phyloP scores from a whole-genome alignment of 257 asterid genomes.

The Rehmannia glutinosa region DNA sequence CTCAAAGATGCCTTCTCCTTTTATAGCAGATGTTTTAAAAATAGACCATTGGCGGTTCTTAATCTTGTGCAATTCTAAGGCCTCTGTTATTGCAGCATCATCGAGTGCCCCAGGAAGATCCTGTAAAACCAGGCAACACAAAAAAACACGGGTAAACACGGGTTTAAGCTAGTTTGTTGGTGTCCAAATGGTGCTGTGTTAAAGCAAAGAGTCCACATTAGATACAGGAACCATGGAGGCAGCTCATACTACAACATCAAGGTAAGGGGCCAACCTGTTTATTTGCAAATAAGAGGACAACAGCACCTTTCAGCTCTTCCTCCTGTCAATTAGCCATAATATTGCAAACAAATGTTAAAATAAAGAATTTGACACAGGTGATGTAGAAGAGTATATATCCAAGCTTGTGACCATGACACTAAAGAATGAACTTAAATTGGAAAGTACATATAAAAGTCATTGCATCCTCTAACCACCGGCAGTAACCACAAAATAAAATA shows the following conservation, averaged over 20 bases:
- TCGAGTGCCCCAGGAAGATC: slow-evolving; percentile 99
- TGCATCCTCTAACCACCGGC: background rate
- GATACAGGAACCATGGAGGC: too few species aligned
- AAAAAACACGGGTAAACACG: background rate
- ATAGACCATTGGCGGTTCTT: slow-evolving; percentile 94
- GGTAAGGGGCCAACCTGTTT: slow-evolving; percentile 26
- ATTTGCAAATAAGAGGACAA: slow-evolving; percentile 43
- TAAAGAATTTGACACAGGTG: background rate
- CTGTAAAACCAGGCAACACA: slow-evolving; percentile 32
- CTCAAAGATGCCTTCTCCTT: slow-evolving; percentile 96
- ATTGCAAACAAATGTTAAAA: background rate
- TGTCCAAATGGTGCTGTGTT: background rate
- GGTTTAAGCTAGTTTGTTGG: slow-evolving; percentile 8
- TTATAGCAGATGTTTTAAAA: slow-evolving; percentile 88
- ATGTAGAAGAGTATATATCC: background rate
- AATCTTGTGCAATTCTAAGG: slow-evolving; percentile 87
- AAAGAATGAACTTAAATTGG: background rate
- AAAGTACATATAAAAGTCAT: background rate
- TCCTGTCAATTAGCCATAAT: slow-evolving; percentile 30
- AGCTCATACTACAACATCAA: too few species aligned
- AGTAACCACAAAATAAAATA: background rate
- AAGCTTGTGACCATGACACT: background rate
- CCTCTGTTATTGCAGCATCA: slow-evolving; percentile 87
- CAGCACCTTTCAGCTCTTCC: slow-evolving; percentile 48
- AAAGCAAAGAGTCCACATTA: too few species aligned